These are phyloP conservation scores for Xylaria cubensis DNA, from an alignment of 495 filamentous ascomycete genomes.

Conservation along the genomic window DNA sequence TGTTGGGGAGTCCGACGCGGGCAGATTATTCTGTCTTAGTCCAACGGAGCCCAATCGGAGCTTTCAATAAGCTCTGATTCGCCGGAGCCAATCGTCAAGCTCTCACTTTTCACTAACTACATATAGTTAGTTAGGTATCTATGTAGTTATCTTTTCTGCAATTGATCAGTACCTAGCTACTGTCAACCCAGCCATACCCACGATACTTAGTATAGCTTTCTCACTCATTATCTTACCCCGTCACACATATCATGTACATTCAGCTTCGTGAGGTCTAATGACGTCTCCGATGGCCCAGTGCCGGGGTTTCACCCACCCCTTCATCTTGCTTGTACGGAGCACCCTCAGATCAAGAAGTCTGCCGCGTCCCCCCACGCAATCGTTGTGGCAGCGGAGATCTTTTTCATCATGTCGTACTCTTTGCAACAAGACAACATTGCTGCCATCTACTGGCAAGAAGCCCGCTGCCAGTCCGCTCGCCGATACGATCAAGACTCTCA, in stretches of 20 bases:
- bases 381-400: background rate
- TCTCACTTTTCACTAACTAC: too few species aligned
- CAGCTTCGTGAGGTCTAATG: constrained; percentile 3
- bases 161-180: background rate
- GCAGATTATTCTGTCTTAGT: too few species aligned
- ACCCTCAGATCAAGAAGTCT: constrained; percentile 17
- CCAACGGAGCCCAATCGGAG: constrained; percentile 35
- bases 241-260: background rate
- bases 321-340: constrained; percentile 25
- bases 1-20: constrained; percentile 44
- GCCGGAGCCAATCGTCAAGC: too few species aligned
- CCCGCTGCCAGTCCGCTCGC: background rate
- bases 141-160: background rate
- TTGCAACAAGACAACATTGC: background rate
- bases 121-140: background rate
- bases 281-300: constrained; percentile 20
- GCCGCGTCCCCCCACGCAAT: background rate
- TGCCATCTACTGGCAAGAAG: constrained; percentile 6
- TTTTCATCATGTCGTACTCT: constrained; percentile 3
- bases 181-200: background rate
- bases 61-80: constrained; percentile 1
- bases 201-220: background rate
- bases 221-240: background rate
- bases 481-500: background rate
- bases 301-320: constrained; percentile 26